phyloP scores from a whole-genome alignment of 257 asterid genomes.

The Solanum pennellii region DNA sequence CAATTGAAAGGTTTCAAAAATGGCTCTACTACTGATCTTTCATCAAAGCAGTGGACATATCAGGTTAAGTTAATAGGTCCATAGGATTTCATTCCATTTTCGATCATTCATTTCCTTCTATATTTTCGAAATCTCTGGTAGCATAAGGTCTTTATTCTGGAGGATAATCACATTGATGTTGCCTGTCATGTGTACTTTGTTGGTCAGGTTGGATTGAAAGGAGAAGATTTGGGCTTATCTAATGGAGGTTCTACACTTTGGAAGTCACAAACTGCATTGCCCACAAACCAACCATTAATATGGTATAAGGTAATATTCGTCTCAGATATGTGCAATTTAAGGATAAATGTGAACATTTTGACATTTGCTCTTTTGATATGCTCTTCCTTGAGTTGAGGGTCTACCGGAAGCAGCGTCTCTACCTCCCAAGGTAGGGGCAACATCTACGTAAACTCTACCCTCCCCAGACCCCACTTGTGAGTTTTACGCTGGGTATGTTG shows the following conservation, averaged over 20 bases:
- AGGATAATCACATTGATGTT: neutral
- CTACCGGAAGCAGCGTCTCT: neutral
- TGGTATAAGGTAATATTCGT: constrained; percentile 75
- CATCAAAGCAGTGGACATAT: constrained; percentile 58
- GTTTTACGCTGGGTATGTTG: neutral
- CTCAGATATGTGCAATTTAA: neutral
- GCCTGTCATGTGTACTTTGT: neutral
- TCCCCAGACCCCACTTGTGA: neutral
- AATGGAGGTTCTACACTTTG: constrained; percentile 59
- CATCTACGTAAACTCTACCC: neutral
- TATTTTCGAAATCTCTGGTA: neutral
- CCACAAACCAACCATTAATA: constrained; percentile 63
- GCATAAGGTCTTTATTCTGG: neutral
- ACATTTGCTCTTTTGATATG: neutral
- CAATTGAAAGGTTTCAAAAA: constrained; percentile 32
- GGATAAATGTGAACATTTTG: neutral
- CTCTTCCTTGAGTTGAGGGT: neutral
- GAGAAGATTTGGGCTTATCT: constrained; percentile 53
- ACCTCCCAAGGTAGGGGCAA: neutral
- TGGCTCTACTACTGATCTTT: constrained; percentile 48
- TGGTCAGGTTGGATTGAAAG: constrained; percentile 76
- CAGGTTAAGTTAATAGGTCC: constrained; percentile 31
- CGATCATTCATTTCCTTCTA: neutral
- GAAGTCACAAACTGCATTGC: constrained; percentile 49
- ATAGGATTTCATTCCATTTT: neutral